Base-by-base conservation (phyloP, 1,139 yeast genomes). In the Saccharomyces hybrid region DNA sequence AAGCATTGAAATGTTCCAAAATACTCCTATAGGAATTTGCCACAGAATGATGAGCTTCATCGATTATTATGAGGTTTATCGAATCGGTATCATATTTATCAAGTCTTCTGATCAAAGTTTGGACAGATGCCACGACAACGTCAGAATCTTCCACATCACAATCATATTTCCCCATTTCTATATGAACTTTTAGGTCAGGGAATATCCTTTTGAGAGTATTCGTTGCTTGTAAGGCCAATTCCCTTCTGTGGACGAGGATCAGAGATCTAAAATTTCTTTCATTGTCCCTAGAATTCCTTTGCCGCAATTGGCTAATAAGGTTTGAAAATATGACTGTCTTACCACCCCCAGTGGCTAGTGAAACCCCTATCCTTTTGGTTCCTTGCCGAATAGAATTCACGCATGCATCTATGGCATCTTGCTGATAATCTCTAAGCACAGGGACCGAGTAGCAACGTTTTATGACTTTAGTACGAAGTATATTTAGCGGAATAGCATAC, bases 331-430 rank as follows among this genome's bases (percentile, higher is more conserved):
- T 84, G 14, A 90, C 89, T 0, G 98, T 91, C 63, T 91, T 91
- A 1, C 98, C 99, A 16, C 96, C 95, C 0, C 99, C 99, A 0
- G 98, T 93, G 5, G 97, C 96, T 51, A 93, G 69, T 14, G 90
- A 87, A 1, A 89, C 90, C 0, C 95, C 97, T 1, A 90, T 80
- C 50, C 95, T 73, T 26, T 75, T 71, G 4, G 74, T 66, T 0
- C 85, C 83, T 0, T 69, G 61, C 0, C 62, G 57, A 3, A 88
- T 69, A 0, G 89, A 80, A 0, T 69, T 61, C 1, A 82, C 62
- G 28, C 93, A 81, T 0, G 77, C 68, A 0, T 77, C 66, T 1
- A 90, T 79, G 48, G 96, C 93, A 49, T 85, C 83, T 48, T 76
- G 67, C 66, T 91, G 98, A 63, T 91, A 91, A 20, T 80, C 82